A percentile compares a stretch with the other conserved stretches of the same genome.
phyloP scores from a whole-genome alignment of 2,329 filamentous ascomycete genomes.

The Emericellopsis cladophorae region DNA sequence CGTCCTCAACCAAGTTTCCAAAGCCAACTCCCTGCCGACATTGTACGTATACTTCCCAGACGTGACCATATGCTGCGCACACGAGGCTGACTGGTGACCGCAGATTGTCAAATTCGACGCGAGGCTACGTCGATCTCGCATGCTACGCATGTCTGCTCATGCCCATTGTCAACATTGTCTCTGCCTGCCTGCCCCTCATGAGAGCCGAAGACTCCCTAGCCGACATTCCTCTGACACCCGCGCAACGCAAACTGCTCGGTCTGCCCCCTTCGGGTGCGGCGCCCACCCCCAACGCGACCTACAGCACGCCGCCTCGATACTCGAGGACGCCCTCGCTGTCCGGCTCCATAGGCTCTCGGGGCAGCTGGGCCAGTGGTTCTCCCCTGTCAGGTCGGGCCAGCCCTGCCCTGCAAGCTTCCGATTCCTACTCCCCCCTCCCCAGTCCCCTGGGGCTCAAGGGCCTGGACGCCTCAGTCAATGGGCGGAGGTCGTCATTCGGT shows the following conservation, averaged over 20 bases:
- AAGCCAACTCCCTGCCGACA: too few species aligned
- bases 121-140: conserved; percentile 25
- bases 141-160: conserved; percentile 39
- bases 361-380: conserved; percentile 39
- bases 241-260: conserved; percentile 71
- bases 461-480: conserved; percentile 21
- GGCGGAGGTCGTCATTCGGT: conserved; percentile 50
- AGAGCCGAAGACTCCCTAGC: conserved; percentile 62
- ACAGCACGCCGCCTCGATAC: conserved; percentile 80
- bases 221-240: conserved; percentile 73
- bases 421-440: conserved; percentile 30
- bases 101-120: conserved; percentile 1
- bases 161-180: conserved; percentile 56
- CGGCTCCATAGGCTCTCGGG: conserved; percentile 47
- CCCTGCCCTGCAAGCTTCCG: conserved; percentile 26
- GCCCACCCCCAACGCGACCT: conserved; percentile 55
- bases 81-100: not conserved
- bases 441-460: conserved; percentile 58
- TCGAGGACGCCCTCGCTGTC: conserved; percentile 57
- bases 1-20: too few species aligned
- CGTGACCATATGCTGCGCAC: too few species aligned
- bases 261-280: conserved; percentile 53
- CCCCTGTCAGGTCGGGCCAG: conserved; percentile 45
- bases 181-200: conserved; percentile 61
- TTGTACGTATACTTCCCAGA: not conserved